Evolutionary conservation across 148 eudicot species (phyloP).

Genomic region (Amaranthus hypochondriacus): DNA sequence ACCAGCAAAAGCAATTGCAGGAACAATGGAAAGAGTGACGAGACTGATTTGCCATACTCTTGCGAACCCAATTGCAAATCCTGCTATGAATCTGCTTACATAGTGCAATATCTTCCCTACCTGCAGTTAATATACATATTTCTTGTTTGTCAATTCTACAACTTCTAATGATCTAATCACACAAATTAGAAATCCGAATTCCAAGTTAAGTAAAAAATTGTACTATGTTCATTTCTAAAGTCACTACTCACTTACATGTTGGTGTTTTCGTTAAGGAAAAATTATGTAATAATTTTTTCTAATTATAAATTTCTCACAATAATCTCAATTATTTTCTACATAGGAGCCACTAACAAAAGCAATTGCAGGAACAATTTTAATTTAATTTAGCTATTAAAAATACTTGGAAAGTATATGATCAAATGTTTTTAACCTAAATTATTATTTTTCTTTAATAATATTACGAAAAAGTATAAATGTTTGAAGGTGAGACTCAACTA

Average conservation of each 20-base stretch:
- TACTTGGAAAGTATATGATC: too few relatives aligned
- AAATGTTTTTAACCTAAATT: too few relatives aligned
- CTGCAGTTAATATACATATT: slow-evolving; percentile 35
- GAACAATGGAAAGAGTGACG: slow-evolving; percentile 87
- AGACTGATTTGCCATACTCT: slow-evolving; percentile 96
- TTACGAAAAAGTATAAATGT: slow-evolving; percentile 19
- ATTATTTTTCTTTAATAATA: neutral
- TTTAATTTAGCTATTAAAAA: neutral
- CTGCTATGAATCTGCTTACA: slow-evolving; percentile 75
- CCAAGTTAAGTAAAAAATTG: too few relatives aligned
- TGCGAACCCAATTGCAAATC: slow-evolving; percentile 77
- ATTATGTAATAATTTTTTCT: too few relatives aligned
- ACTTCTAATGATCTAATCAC: too few relatives aligned
- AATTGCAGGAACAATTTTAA: neutral
- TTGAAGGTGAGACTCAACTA: neutral
- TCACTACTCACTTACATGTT: too few relatives aligned
- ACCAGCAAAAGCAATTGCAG: slow-evolving; percentile 89
- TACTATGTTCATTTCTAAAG: too few relatives aligned
- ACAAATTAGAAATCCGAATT: neutral
- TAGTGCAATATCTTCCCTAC: slow-evolving; percentile 91
- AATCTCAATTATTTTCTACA: too few relatives aligned
- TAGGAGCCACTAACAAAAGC: too few relatives aligned
- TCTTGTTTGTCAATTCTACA: slow-evolving; percentile 6
- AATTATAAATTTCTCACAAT: too few relatives aligned
- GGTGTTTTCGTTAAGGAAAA: too few relatives aligned